phyloP scores from a whole-genome alignment of 345 rosid species.

The Erucastrum elatum region DNA sequence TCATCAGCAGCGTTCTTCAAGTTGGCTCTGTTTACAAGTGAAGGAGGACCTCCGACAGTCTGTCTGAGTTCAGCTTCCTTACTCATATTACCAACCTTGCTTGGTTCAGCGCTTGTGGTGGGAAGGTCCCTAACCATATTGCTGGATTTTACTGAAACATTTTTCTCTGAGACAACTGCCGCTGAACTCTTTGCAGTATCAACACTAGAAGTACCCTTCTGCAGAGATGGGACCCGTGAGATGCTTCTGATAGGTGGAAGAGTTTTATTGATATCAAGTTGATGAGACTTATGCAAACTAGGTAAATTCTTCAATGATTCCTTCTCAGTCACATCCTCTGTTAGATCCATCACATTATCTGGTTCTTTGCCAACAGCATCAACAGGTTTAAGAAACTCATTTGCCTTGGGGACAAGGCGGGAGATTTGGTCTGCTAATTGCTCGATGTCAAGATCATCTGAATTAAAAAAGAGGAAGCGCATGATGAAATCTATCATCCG shows the following conservation, averaged over 20 bases:
- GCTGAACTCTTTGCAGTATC: constrained; percentile 41
- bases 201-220: constrained; percentile 39
- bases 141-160: constrained; percentile 33
- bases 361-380: constrained; percentile 26
- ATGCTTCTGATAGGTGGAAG: constrained; percentile 42
- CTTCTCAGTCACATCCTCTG: constrained; percentile 45
- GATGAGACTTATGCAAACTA: constrained; percentile 41
- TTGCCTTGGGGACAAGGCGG: constrained; percentile 47
- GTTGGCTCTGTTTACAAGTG: constrained; percentile 37
- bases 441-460: constrained; percentile 64
- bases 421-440: constrained; percentile 65
- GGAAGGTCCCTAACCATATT: constrained; percentile 32
- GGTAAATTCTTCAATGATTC: constrained; percentile 38
- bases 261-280: constrained; percentile 38
- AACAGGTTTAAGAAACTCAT: constrained; percentile 40
- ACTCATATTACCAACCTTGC: constrained; percentile 45
- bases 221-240: constrained; percentile 35
- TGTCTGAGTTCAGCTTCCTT: constrained; percentile 44
- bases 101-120: constrained; percentile 43
- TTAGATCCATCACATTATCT: constrained; percentile 30
- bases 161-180: constrained; percentile 35
- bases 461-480: constrained; percentile 28
- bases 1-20: constrained; percentile 42
- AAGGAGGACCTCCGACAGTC: constrained; percentile 30
- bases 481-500: neutral